Base-by-base conservation (phyloP, 768 basidiomycete genomes). In the Phylloporus arenicola region DNA sequence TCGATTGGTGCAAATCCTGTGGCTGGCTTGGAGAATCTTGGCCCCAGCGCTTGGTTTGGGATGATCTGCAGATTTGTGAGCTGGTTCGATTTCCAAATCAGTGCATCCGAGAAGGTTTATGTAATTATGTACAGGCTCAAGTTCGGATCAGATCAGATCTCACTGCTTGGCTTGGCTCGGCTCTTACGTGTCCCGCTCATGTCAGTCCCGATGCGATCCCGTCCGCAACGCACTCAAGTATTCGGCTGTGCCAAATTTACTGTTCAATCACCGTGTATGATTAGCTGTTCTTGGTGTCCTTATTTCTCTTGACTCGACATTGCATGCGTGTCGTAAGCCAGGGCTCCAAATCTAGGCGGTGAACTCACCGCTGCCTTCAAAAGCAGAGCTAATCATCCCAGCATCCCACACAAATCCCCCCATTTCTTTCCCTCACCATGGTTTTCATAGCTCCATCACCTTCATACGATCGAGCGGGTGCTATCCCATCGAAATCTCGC, bases 401-500 rank as follows among this genome's bases (percentile, higher is more conserved):
- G 3, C 6, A n/a, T 12, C 17, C 11, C 29, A 30, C 17, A 16
- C 20, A 34, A 7, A 17, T 22, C 29, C 24, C 25, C 30, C 16
- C 25, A n/a, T 11, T 4, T 33, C 20, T 25, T 25, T n/a, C 38
- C n/a, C 16, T 43, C 8, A n/a, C 37, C 20, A 33, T 43, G 25
- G 14, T 43, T 34, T 19, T 9, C 30, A 47, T 14, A 29, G 19
- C 51, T 43, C 31, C 31, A 68, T 68, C 57, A n/a, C 22, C 62
- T 7, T 25, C 60, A 14, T 38, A 51, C 48, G 14, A 62, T 20
- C 37, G 43, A 19, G 27, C 48, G 14, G 48, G 22, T 10, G 60
- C 56, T 11, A 27, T 52, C 13, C 10, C 56, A 8, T 51, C 51
- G 11, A 68, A 68, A 45, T 58, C 57, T 45, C 62, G 62, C 27